A percentile compares a stretch with the other conserved stretches of the same genome.
These are phyloP conservation scores for Wickerhamomyces tratensis DNA, from an alignment of 805 yeast genomes.

Conservation along the genomic window DNA sequence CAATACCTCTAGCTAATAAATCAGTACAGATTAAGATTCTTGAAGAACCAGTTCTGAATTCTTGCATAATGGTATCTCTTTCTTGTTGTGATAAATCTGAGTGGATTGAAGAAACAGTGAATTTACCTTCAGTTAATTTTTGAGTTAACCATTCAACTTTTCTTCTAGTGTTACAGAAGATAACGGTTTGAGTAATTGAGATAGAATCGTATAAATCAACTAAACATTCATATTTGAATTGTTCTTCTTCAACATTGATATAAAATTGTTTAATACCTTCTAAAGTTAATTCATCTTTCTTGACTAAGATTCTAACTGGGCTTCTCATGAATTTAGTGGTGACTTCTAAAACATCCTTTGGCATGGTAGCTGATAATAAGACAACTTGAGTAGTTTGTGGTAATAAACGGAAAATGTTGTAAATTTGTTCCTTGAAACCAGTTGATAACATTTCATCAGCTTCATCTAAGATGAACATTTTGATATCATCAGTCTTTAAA, in stretches of 20 bases:
- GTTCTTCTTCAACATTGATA: constrained; percentile 87
- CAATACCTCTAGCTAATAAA: constrained; percentile 96
- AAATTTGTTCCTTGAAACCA: constrained; percentile 94
- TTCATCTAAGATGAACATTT: constrained; percentile 94
- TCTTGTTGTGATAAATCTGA: constrained; percentile 93
- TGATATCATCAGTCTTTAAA: constrained; percentile 73
- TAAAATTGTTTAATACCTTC: constrained; percentile 94
- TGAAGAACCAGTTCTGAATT: constrained; percentile 90
- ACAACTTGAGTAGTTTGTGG: constrained; percentile 92
- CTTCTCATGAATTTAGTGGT: constrained; percentile 91
- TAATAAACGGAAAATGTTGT: constrained; percentile 82
- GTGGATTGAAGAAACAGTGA: constrained; percentile 91
- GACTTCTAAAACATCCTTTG: constrained; percentile 82
- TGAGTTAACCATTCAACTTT: constrained; percentile 87
- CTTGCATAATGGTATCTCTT: constrained; percentile 91
- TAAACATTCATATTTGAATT: constrained; percentile 88
- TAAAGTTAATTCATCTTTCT: constrained; percentile 89
- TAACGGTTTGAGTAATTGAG: constrained; percentile 95
- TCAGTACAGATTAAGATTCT: constrained; percentile 90
- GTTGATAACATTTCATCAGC: constrained; percentile 94
- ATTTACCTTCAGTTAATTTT: constrained; percentile 65
- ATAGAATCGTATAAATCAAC: constrained; percentile 93
- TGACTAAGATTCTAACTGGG: constrained; percentile 90
- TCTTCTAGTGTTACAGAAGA: constrained; percentile 92
- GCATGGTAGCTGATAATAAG: constrained; percentile 90